Percentiles rank a stretch among this genome's conserved stretches.
These are phyloP conservation scores for Codiaeum variegatum DNA, from an alignment of 441 rosid species.

Conservation along the genomic window DNA sequence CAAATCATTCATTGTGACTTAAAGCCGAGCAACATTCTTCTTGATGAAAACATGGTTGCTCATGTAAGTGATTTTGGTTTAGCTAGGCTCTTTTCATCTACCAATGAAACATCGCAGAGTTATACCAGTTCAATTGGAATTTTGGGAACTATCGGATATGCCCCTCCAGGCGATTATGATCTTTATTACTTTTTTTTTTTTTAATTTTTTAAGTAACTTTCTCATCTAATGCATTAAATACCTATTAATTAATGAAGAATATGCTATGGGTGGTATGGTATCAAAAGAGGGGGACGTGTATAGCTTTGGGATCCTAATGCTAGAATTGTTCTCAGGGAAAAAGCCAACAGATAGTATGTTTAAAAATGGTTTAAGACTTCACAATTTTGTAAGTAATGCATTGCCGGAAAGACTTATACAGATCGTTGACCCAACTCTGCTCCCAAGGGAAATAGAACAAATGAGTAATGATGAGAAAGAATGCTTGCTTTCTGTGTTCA, in stretches of 20 bases:
- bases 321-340: conserved; percentile 7
- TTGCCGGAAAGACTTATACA: not conserved
- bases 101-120: not conserved
- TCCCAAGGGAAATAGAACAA: not conserved
- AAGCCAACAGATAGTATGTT: conserved; percentile 6
- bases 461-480: not conserved
- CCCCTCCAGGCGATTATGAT: not conserved
- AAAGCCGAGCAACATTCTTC: conserved; percentile 15
- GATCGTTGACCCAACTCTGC: not conserved
- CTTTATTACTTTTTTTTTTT: not conserved
- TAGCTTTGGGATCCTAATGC: conserved; percentile 4
- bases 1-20: conserved; percentile 15
- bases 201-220: too few species aligned
- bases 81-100: not conserved
- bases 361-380: not conserved
- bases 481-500: conserved; percentile 3
- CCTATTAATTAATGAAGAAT: conserved; percentile 3
- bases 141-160: conserved; percentile 1
- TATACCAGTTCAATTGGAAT: not conserved
- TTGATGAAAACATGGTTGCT: conserved; percentile 19
- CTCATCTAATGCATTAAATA: too few species aligned
- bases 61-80: conserved; percentile 1
- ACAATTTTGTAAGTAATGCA: not conserved
- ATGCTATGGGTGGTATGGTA: not conserved
- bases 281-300: conserved; percentile 8